Percentiles rank a stretch among this genome's conserved stretches.
Conservation (phyloP, 495 filamentous ascomycete species). For the Hyphodiscus hymeniophilus region DNA sequence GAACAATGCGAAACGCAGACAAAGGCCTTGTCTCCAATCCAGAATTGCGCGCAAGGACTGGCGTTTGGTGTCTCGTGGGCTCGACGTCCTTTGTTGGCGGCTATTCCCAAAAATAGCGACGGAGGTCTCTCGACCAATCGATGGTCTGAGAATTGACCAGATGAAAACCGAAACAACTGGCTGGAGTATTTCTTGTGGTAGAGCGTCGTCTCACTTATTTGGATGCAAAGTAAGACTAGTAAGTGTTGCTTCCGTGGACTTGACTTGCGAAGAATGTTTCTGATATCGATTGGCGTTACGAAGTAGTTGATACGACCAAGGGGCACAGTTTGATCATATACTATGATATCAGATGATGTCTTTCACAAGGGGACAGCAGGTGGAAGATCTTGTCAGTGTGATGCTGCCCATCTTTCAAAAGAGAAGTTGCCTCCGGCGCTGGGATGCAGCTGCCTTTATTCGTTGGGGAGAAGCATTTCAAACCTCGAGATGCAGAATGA, state of each 20-base stretch:
- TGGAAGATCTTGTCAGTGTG: constrained; percentile 16
- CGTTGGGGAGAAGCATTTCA: background rate
- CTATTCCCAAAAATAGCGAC: constrained; percentile 18
- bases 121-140: constrained; percentile 17
- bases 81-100: constrained; percentile 20
- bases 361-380: constrained; percentile 23
- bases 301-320: background rate
- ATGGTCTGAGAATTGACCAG: constrained; percentile 6
- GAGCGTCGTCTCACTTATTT: constrained; percentile 5
- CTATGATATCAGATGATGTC: constrained; percentile 12
- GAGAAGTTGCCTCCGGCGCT: constrained; percentile 17
- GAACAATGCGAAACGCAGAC: constrained; percentile 15
- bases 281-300: constrained; percentile 13
- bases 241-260: constrained; percentile 11
- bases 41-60: constrained; percentile 8
- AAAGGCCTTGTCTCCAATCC: constrained; percentile 21
- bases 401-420: constrained; percentile 24
- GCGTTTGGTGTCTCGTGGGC: constrained; percentile 7
- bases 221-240: constrained; percentile 5
- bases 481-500: constrained; percentile 9
- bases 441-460: constrained; percentile 19
- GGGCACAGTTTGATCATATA: constrained; percentile 11
- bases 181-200: background rate
- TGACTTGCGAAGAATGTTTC: constrained; percentile 15
- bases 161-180: constrained; percentile 8